phyloP scores from a whole-genome alignment of 2,329 filamentous ascomycete genomes.

The Lasiodiplodia sp. region DNA sequence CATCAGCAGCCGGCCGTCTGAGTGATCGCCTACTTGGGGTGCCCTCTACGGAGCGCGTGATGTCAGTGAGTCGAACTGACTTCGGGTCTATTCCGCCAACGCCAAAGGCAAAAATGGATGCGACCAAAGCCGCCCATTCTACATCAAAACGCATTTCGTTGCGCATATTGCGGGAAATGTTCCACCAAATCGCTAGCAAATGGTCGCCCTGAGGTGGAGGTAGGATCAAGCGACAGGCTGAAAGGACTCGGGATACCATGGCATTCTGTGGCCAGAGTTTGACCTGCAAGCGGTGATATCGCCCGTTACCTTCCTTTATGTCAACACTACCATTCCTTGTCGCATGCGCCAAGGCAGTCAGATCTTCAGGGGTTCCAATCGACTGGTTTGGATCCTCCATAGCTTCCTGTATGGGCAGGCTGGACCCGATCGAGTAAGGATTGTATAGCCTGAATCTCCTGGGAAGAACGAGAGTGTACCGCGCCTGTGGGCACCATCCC shows the following conservation, averaged over 20 bases:
- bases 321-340: constrained; percentile 32
- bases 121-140: constrained; percentile 51
- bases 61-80: constrained; percentile 35
- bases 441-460: constrained; percentile 42
- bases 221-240: constrained; percentile 43
- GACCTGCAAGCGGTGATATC: constrained; percentile 43
- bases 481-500: constrained; percentile 48
- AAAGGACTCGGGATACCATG: constrained; percentile 42
- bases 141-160: constrained; percentile 33
- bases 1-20: not conserved
- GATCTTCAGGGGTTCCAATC: constrained; percentile 5
- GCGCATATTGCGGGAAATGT: constrained; percentile 40
- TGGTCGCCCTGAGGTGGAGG: constrained; percentile 47
- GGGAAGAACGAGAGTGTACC: constrained; percentile 32
- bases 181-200: constrained; percentile 49
- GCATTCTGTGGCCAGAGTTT: constrained; percentile 41
- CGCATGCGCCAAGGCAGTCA: constrained; percentile 9
- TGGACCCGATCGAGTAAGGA: constrained; percentile 40
- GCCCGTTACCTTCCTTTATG: constrained; percentile 42
- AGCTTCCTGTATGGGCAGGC: not conserved
- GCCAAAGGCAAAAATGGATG: constrained; percentile 49
- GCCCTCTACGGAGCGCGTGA: constrained; percentile 17
- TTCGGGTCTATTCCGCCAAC: constrained; percentile 46
- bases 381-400: not conserved
- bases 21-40: constrained; percentile 23